Conservation (phyloP, 257 asterid species). For the Parsonsia alboflavescens region DNA sequence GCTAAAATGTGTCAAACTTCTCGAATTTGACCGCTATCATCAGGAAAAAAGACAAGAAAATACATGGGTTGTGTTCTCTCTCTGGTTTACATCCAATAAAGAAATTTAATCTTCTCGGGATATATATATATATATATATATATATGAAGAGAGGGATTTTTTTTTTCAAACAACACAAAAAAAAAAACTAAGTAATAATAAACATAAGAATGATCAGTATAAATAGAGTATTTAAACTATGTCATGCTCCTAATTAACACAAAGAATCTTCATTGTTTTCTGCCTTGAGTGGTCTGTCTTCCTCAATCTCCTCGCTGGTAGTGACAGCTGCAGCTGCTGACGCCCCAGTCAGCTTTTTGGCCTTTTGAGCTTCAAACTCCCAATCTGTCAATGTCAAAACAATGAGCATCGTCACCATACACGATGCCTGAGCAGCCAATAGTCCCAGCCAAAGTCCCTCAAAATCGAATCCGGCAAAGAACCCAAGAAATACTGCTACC, state of each 20-base stretch:
- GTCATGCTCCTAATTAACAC: constrained; percentile 19
- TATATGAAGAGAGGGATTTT: background rate
- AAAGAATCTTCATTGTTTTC: constrained; percentile 24
- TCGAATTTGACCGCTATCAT: background rate
- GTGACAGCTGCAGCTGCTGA: background rate
- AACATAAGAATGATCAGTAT: background rate
- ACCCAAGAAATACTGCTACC: constrained; percentile 57
- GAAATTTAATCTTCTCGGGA: background rate
- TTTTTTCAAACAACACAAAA: no score
- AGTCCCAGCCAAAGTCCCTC: constrained; percentile 82
- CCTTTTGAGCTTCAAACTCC: constrained; percentile 60
- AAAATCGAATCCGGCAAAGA: constrained; percentile 49
- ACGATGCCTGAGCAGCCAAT: constrained; percentile 69
- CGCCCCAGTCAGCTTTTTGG: constrained; percentile 48
- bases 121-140: background rate
- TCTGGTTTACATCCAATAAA: constrained; percentile 5
- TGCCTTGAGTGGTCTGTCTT: constrained; percentile 2
- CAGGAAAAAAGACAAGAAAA: no score
- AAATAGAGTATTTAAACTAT: background rate
- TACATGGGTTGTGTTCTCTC: background rate
- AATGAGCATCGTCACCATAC: constrained; percentile 63
- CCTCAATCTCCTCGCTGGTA: constrained; percentile 15
- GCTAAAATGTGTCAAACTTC: constrained; percentile 2
- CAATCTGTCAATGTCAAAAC: constrained; percentile 61
- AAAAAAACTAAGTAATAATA: no score